These are phyloP conservation scores for Teratosphaeria pseudoeucalypti DNA, from an alignment of 2,329 filamentous ascomycete genomes.

Conservation along the genomic window DNA sequence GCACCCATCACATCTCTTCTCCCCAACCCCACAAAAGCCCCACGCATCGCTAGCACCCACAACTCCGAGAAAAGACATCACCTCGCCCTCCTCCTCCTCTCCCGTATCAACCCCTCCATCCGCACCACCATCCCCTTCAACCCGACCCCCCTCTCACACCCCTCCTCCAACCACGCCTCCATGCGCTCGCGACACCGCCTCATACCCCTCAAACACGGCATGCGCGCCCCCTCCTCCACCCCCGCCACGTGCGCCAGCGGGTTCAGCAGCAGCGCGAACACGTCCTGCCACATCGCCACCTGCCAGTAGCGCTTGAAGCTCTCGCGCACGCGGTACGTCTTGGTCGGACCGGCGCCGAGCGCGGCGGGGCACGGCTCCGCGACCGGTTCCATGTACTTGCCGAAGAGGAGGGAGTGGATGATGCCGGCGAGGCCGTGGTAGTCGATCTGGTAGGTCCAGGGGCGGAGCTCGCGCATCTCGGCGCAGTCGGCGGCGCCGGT, in stretches of 20 bases:
- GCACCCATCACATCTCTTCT: too few species aligned
- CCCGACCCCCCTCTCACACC: conserved; percentile 67
- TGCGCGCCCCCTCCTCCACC: conserved; percentile 51
- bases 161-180: conserved; percentile 71
- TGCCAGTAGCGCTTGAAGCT: conserved; percentile 93
- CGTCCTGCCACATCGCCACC: conserved; percentile 74
- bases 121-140: conserved; percentile 47
- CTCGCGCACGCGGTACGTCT: conserved; percentile 72
- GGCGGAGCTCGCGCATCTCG: conserved; percentile 86
- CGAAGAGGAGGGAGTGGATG: conserved; percentile 81
- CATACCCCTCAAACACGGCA: conserved; percentile 69
- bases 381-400: conserved; percentile 81
- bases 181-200: conserved; percentile 60
- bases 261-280: conserved; percentile 80
- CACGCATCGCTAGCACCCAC: too few species aligned
- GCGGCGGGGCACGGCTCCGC: conserved; percentile 38
- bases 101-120: conserved; percentile 59
- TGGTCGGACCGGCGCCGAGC: conserved; percentile 46
- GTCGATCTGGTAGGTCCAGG: conserved; percentile 97
- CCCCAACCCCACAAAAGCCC: too few species aligned
- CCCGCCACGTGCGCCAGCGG: conserved; percentile 53
- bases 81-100: conserved; percentile 21
- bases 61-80: not conserved
- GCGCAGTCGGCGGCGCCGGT: conserved; percentile 78
- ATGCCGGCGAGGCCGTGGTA: conserved; percentile 87